Conservation (phyloP, 176 grass and related monocot genomes). For the Paspalum notatum region DNA sequence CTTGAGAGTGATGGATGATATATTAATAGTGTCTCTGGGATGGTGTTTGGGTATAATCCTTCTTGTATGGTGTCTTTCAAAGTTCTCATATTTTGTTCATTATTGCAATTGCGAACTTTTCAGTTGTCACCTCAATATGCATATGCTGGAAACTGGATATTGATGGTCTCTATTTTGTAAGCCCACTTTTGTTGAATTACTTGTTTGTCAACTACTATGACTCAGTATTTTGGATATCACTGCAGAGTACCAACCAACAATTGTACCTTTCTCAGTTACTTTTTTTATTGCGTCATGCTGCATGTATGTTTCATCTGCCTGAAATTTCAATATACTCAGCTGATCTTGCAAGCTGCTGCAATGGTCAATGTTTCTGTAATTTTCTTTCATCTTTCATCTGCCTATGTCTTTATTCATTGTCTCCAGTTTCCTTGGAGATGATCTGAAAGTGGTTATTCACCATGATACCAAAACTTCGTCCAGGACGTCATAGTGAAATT, state of each 20-base stretch:
- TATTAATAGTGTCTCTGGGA: not conserved
- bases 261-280: not conserved
- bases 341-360: not conserved
- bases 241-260: not conserved
- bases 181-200: not conserved
- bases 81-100: not conserved
- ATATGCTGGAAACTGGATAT: not conserved
- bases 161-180: not conserved
- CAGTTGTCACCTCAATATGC: not conserved
- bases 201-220: conserved; percentile 3
- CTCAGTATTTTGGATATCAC: not conserved
- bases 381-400: not conserved
- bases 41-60: not conserved
- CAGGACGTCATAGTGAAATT: not conserved
- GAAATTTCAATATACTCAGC: not conserved
- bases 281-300: not conserved
- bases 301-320: not conserved
- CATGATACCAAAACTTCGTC: not conserved
- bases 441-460: not conserved
- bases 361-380: not conserved
- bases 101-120: too few species aligned
- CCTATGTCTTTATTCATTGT: conserved; percentile 2
- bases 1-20: not conserved
- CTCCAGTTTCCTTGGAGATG: not conserved
- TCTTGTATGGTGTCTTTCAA: not conserved